Evolutionary conservation across 441 rosid genomes (phyloP), one percentile per base, ranked within the genome.

Genomic region (Biscutella laevigata): DNA sequence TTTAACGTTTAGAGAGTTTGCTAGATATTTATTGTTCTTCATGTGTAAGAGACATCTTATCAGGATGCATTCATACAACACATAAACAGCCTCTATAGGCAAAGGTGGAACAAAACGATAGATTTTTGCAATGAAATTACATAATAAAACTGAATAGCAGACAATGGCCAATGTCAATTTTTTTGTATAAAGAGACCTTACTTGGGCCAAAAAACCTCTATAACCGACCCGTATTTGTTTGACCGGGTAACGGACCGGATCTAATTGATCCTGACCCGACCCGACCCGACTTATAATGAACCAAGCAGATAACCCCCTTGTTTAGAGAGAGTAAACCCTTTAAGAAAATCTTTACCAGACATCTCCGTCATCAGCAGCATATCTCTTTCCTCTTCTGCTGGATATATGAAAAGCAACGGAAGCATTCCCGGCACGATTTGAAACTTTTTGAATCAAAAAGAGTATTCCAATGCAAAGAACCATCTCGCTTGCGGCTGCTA

Each of bases 381-480:
- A 17, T 17, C 20, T 20, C 5, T 10, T 38, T 38, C 44, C 45
- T 59, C 61, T 52, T 45, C 61, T 15, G 24, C 56, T 57, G 21
- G 41, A 7, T 50, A 21, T 43, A 58, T 57, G 70, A 66, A n/a
- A 42, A n/a, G 40, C 51, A 42, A 21, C 15, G 6, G 2, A 57
- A 20, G 1, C 34, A 50, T 24, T 38, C 37, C 55, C 27, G 4
- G 42, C 16, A 24, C 48, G 56, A 52, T 59, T 66, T 53, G 50
- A 53, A 19, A 27, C 22, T 40, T 37, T 21, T 19, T 46, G 54
- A 29, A 36, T 43, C 54, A 51, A 40, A 5, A 9, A 32, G 57
- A 39, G 47, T 40, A 12, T 32, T 46, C 28, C 24, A 59, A 69
- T 75, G 72, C 76, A 52, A 25, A 59, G 70, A 51, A 62, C 75